phyloP scores from a whole-genome alignment of 345 rosid genomes.

The Camelina neglecta region DNA sequence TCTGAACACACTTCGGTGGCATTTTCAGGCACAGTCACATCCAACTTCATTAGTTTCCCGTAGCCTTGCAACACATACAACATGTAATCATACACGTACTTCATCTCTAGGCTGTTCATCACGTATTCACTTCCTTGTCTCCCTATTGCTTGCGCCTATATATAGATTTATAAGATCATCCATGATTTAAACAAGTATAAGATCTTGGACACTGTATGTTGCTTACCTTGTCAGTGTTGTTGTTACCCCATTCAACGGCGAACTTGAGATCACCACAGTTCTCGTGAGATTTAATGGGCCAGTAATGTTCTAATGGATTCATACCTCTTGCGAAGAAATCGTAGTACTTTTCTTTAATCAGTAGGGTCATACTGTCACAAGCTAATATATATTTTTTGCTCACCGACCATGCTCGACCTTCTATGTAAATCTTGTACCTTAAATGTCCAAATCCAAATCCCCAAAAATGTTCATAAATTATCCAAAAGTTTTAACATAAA shows the following conservation, averaged over 20 bases:
- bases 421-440: slow-evolving; percentile 61
- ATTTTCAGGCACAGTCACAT: slow-evolving; percentile 50
- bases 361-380: slow-evolving; percentile 52
- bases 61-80: slow-evolving; percentile 53
- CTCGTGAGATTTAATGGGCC: slow-evolving; percentile 51
- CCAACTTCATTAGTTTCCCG: slow-evolving; percentile 54
- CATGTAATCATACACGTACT: slow-evolving; percentile 66
- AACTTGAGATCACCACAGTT: slow-evolving; percentile 53
- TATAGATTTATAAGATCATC: slow-evolving; percentile 4
- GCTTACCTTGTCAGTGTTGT: slow-evolving; percentile 46
- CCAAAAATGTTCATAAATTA: background rate
- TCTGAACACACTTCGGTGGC: slow-evolving; percentile 51
- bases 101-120: slow-evolving; percentile 51
- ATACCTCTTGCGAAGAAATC: slow-evolving; percentile 57
- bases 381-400: slow-evolving; percentile 58
- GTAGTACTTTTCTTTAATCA: slow-evolving; percentile 44
- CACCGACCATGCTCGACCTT: slow-evolving; percentile 61
- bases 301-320: slow-evolving; percentile 55
- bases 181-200: background rate
- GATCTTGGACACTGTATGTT: background rate
- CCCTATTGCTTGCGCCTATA: slow-evolving; percentile 60
- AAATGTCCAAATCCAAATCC: background rate
- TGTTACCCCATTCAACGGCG: slow-evolving; percentile 63
- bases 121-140: slow-evolving; percentile 53
- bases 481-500: background rate